phyloP scores from a whole-genome alignment of 2,329 filamentous ascomycete species.

The Botrytis fragariae region DNA sequence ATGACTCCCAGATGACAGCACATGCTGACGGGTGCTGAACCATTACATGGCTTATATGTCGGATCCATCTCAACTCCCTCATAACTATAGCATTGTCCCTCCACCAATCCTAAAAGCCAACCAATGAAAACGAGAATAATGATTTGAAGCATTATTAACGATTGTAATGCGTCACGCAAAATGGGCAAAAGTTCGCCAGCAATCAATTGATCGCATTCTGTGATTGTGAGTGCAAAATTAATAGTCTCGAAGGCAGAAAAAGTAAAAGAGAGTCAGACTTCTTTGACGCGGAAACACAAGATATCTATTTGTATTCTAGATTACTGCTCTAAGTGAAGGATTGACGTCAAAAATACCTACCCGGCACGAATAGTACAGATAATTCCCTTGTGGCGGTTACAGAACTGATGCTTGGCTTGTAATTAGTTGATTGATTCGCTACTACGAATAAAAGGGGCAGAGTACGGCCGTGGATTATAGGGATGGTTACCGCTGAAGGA shows the following conservation, averaged over 20 bases:
- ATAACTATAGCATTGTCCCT: slow-evolving; percentile 15
- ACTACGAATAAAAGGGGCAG: neutral
- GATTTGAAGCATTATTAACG: neutral
- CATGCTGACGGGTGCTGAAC: slow-evolving; percentile 15
- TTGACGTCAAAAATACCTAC: neutral
- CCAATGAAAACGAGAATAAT: neutral
- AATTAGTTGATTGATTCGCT: neutral
- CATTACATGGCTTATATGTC: slow-evolving; percentile 14
- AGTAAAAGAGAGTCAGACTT: neutral
- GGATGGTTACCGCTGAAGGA: neutral
- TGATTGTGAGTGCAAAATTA: neutral
- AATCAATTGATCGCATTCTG: neutral
- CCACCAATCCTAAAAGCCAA: neutral
- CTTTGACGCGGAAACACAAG: no score
- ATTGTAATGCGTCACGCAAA: neutral
- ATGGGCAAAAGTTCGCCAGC: neutral
- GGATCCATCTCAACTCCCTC: slow-evolving; percentile 3
- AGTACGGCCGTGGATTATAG: neutral
- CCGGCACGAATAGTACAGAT: neutral
- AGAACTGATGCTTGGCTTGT: neutral
- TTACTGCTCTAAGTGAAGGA: neutral
- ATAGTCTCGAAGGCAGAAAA: neutral
- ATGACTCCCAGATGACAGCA: slow-evolving; percentile 4
- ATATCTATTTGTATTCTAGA: neutral
- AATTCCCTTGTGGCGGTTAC: neutral